These are phyloP conservation scores for Thelonectria discophora DNA, from an alignment of 2,329 filamentous ascomycete genomes.

Conservation along the genomic window DNA sequence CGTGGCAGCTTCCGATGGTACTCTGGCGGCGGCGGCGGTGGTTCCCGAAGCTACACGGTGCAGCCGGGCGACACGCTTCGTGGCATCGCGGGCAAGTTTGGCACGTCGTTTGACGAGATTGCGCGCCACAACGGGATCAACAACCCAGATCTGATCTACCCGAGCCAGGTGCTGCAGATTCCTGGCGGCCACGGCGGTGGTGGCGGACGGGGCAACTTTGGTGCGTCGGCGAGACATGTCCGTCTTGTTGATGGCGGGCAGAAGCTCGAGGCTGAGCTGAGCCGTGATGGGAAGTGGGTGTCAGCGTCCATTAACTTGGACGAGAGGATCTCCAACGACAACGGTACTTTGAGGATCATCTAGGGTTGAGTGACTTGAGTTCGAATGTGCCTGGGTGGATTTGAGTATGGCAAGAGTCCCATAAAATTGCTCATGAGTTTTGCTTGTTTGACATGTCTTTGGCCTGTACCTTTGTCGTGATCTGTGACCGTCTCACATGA, in stretches of 20 bases:
- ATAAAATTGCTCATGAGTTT: no score
- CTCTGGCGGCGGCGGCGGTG: slow-evolving; percentile 34
- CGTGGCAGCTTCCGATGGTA: slow-evolving; percentile 50
- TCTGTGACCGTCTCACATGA: neutral
- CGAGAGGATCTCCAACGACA: slow-evolving; percentile 47
- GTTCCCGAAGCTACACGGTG: slow-evolving; percentile 46
- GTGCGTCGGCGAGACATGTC: slow-evolving; percentile 47
- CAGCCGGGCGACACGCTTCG: slow-evolving; percentile 54
- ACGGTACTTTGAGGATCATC: slow-evolving; percentile 40
- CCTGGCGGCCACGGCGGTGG: slow-evolving; percentile 40
- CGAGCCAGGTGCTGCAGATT: slow-evolving; percentile 51
- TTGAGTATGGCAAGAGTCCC: neutral
- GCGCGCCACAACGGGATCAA: slow-evolving; percentile 50
- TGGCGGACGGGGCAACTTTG: slow-evolving; percentile 44
- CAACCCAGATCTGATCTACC: slow-evolving; percentile 55
- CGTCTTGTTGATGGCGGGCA: slow-evolving; percentile 49
- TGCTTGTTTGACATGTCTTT: no score
- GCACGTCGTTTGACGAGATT: slow-evolving; percentile 50
- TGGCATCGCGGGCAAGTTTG: slow-evolving; percentile 47
- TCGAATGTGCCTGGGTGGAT: neutral
- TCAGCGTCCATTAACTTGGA: slow-evolving; percentile 45
- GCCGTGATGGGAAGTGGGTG: slow-evolving; percentile 45
- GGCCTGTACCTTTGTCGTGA: no score
- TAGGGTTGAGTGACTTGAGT: neutral
- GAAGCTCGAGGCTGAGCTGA: slow-evolving; percentile 47